Percentiles rank a stretch among this genome's conserved stretches.
Conservation (phyloP, 2,329 filamentous ascomycete species). For the Fusarium sublunatum region DNA sequence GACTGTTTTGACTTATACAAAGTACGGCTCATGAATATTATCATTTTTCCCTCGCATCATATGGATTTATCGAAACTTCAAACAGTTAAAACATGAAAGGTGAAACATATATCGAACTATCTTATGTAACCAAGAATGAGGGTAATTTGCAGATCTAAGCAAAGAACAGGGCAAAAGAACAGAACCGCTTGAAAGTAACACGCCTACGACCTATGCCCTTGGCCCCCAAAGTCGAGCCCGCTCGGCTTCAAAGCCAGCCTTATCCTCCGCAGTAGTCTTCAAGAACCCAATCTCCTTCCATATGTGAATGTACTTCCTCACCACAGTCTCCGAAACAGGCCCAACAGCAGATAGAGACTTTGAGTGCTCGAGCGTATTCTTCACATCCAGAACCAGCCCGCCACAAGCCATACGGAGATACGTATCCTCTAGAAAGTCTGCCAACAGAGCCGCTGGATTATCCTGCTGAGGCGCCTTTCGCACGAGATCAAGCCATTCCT, state of each 20-base stretch:
- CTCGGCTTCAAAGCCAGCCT: constrained; percentile 29
- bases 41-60: background rate
- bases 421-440: constrained; percentile 18
- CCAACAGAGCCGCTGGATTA: constrained; percentile 14
- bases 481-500: constrained; percentile 21
- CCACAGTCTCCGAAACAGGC: constrained; percentile 24
- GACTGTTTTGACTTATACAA: background rate
- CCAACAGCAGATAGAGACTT: constrained; percentile 20
- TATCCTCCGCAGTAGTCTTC: constrained; percentile 30
- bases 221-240: constrained; percentile 25
- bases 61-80: too few species aligned
- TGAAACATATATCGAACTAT: too few species aligned
- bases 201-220: background rate
- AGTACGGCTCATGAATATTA: background rate
- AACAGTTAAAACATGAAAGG: too few species aligned
- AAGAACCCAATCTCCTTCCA: constrained; percentile 42
- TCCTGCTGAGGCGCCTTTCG: constrained; percentile 31
- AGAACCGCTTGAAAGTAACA: too few species aligned
- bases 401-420: constrained; percentile 33
- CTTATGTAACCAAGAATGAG: too few species aligned
- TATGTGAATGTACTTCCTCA: constrained; percentile 41
- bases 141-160: too few species aligned
- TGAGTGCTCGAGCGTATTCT: constrained; percentile 28
- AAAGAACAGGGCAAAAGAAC: background rate
- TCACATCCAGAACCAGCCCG: constrained; percentile 19